A percentile compares a stretch with the other conserved stretches of the same genome.
Evolutionary conservation across 345 rosid species (phyloP).

Genomic region (Cardamine resedifolia): DNA sequence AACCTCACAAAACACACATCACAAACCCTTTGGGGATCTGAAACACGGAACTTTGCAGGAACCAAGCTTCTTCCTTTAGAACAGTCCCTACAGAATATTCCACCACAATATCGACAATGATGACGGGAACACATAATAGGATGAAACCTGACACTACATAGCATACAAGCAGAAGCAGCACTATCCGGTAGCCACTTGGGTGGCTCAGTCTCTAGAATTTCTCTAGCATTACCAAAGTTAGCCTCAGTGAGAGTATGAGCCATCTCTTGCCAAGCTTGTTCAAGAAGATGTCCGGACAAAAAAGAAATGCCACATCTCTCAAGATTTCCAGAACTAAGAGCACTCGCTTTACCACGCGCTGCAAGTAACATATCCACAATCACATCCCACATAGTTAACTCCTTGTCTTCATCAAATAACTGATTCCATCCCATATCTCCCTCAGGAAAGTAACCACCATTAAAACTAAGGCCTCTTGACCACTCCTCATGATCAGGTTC

Average conservation of each 20-base stretch:
- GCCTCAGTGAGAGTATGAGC: constrained; percentile 81
- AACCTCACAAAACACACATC: constrained; percentile 90
- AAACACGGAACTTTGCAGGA: constrained; percentile 64
- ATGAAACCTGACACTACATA: constrained; percentile 82
- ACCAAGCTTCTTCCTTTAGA: constrained; percentile 89
- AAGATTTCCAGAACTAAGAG: constrained; percentile 67
- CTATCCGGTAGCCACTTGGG: constrained; percentile 93
- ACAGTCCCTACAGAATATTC: constrained; percentile 81
- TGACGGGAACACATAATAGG: constrained; percentile 95
- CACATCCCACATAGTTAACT: constrained; percentile 96
- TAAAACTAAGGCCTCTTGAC: constrained; percentile 55
- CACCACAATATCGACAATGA: constrained; percentile 97
- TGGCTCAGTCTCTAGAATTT: constrained; percentile 83
- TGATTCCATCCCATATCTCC: constrained; percentile 87
- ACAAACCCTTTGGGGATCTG: constrained; percentile 85
- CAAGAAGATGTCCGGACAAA: constrained; percentile 67
- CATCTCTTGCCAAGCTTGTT: constrained; percentile 98
- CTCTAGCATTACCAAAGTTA: constrained; percentile 60
- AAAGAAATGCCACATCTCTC: constrained; percentile 51
- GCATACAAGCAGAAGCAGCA: constrained; percentile 86
- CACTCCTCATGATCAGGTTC: constrained; percentile 66
- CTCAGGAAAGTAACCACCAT: constrained; percentile 92
- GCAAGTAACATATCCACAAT: constrained; percentile 77
- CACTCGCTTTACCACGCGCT: constrained; percentile 78
- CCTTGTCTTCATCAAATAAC: constrained; percentile 58